phyloP scores from a whole-genome alignment of 2,329 filamentous ascomycete species.

The Colletotrichum orbiculare region DNA sequence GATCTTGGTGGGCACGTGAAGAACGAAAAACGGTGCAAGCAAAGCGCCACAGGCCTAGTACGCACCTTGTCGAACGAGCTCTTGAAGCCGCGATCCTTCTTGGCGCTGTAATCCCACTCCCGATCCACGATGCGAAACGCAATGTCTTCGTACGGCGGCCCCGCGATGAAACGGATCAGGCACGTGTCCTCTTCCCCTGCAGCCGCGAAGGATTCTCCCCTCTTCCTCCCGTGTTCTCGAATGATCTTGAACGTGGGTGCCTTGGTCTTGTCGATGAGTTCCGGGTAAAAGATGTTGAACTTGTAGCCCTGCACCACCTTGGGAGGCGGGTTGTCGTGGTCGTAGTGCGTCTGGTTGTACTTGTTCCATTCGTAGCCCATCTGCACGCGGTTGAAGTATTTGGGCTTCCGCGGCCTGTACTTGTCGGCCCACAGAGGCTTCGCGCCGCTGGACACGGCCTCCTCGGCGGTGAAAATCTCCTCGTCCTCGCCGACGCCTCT shows the following conservation, averaged over 20 bases:
- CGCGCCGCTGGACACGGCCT: conserved; percentile 73
- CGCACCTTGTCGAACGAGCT: conserved; percentile 96
- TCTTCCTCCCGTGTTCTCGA: conserved; percentile 87
- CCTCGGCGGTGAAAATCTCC: conserved; percentile 93
- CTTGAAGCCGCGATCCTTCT: conserved; percentile 92
- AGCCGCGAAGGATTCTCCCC: conserved; percentile 91
- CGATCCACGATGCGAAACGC: conserved; percentile 98
- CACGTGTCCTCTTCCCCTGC: conserved; percentile 98
- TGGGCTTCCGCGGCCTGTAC: conserved; percentile 89
- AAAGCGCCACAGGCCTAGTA: background rate
- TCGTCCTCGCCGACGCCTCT: conserved; percentile 93
- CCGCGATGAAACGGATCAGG: conserved; percentile 93
- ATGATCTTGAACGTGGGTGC: conserved; percentile 97
- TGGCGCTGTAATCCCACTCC: conserved; percentile 98
- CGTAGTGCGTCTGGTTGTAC: conserved; percentile 99
- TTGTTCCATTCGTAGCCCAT: conserved; percentile 99
- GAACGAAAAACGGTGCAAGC: background rate
- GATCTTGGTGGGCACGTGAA: conserved; percentile 11
- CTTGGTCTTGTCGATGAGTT: conserved; percentile 93
- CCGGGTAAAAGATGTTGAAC: conserved; percentile 99
- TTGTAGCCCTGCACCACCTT: conserved; percentile 99
- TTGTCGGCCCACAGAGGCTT: conserved; percentile 85
- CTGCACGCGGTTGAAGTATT: conserved; percentile 97
- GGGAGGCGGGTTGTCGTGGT: conserved; percentile 96
- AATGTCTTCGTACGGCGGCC: conserved; percentile 95